A percentile compares a stretch with the other conserved stretches of the same genome.
Evolutionary conservation across 208 protist genomes (phyloP).

Genomic region (Trypanosoma platydactyli): DNA sequence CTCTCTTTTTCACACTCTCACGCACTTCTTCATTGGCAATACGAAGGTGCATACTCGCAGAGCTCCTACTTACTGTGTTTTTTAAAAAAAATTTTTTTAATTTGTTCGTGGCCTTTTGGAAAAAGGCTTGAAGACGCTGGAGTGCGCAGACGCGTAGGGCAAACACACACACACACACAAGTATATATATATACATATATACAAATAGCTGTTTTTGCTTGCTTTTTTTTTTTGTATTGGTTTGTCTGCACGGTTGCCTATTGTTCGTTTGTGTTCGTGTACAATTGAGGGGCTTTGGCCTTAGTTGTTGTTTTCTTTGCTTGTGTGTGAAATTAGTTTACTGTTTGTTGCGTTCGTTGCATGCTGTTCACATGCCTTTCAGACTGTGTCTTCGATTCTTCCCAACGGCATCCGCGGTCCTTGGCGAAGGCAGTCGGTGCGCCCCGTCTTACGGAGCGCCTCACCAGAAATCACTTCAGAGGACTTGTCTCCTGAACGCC

Average conservation of each 20-base stretch:
- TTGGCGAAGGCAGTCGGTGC: not conserved
- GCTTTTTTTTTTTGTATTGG: conserved; percentile 19
- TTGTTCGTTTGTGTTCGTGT: not conserved
- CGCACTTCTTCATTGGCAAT: no score
- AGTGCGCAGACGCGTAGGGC: no score
- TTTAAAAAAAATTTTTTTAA: conserved; percentile 3
- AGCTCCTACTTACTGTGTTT: not conserved
- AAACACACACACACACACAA: no score
- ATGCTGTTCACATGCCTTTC: not conserved
- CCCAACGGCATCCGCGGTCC: no score
- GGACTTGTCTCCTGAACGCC: not conserved
- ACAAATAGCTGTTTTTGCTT: conserved; percentile 8
- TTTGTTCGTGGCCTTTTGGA: not conserved
- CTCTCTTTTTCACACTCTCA: no score
- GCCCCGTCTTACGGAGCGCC: not conserved
- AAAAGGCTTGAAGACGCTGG: no score
- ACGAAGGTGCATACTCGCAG: no score
- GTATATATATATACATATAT: conserved; percentile 2
- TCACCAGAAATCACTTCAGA: not conserved
- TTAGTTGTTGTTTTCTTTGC: conserved; percentile 3
- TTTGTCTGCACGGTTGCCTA: not conserved
- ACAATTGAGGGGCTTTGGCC: no score
- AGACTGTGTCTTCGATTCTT: not conserved
- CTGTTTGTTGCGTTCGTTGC: not conserved
- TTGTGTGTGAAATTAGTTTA: not conserved